Percentiles rank a stretch among this genome's conserved stretches.
Evolutionary conservation across 169 alveolate genomes (phyloP).

Genomic region (Plasmodium gonderi): DNA sequence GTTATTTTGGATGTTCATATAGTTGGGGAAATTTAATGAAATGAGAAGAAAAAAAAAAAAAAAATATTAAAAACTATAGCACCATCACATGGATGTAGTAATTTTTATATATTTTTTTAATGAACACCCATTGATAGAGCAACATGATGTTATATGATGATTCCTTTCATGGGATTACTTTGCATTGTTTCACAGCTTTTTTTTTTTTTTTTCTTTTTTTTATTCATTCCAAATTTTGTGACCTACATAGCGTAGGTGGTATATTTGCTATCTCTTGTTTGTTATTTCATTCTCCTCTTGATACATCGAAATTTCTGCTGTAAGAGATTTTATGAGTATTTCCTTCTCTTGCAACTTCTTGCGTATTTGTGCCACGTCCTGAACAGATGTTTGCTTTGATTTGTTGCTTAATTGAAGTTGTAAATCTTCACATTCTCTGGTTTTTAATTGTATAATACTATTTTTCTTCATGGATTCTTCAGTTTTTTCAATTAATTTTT

Average conservation of each 20-base stretch:
- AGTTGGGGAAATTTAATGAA: not conserved
- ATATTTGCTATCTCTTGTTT: not conserved
- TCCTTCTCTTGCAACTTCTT: conserved; percentile 55
- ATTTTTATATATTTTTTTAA: too few species aligned
- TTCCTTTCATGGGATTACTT: not conserved
- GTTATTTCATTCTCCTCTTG: conserved; percentile 24
- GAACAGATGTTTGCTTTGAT: conserved; percentile 3
- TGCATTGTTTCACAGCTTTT: not conserved
- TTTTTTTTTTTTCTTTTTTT: not conserved
- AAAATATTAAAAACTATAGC: not conserved
- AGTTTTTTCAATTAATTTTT: conserved; percentile 69
- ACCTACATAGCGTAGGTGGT: too few species aligned
- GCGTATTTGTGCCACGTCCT: conserved; percentile 30
- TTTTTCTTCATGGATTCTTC: conserved; percentile 66
- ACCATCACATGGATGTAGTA: not conserved
- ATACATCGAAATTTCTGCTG: conserved; percentile 72
- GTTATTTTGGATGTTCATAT: not conserved
- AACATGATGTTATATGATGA: too few species aligned
- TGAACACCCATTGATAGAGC: too few species aligned
- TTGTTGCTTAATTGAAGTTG: conserved; percentile 21
- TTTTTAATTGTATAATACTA: conserved; percentile 8
- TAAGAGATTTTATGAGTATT: conserved; percentile 50
- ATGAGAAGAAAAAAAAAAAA: not conserved
- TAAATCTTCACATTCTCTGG: conserved; percentile 59
- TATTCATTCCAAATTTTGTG: not conserved